Conservation (phyloP, 139 green algal species). For the Pseudopediastrum boryanum region DNA sequence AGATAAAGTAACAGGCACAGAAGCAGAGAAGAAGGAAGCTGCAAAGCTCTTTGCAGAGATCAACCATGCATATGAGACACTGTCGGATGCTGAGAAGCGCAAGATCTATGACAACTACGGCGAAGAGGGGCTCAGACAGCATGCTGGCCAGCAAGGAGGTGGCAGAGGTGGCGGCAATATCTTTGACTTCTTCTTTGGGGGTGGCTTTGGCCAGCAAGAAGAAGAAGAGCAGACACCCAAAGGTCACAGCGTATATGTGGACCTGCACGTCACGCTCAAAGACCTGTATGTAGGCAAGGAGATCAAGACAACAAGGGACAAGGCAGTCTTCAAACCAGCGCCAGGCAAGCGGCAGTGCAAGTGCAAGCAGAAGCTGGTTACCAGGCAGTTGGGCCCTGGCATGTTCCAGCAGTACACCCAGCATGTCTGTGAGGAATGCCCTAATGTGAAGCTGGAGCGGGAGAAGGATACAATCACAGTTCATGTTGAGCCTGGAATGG, state of each 20-base stretch:
- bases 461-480: constrained; percentile 83
- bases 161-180: constrained; percentile 71
- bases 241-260: constrained; percentile 84
- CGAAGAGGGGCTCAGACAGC: constrained; percentile 97
- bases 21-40: constrained; percentile 88
- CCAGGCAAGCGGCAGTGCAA: constrained; percentile 95
- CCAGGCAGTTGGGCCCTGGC: constrained; percentile 92
- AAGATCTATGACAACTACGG: constrained; percentile 96
- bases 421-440: constrained; percentile 92
- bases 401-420: constrained; percentile 99
- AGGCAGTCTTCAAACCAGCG: constrained; percentile 86
- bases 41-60: constrained; percentile 97
- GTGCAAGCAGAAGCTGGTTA: constrained; percentile 94
- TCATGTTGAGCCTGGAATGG: constrained; percentile 93
- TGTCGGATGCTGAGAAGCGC: constrained; percentile 91
- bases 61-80: constrained; percentile 94
- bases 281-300: constrained; percentile 93
- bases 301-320: constrained; percentile 88
- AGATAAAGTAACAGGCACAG: constrained; percentile 87
- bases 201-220: constrained; percentile 50
- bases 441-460: constrained; percentile 84
- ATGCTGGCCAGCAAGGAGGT: constrained; percentile 57
- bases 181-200: constrained; percentile 91
- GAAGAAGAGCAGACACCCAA: constrained; percentile 87
- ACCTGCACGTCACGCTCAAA: constrained; percentile 84